Evolutionary conservation across 495 filamentous ascomycete genomes (phyloP), one percentile per base, ranked within the genome.

Genomic region (Penicillium waksmanii): DNA sequence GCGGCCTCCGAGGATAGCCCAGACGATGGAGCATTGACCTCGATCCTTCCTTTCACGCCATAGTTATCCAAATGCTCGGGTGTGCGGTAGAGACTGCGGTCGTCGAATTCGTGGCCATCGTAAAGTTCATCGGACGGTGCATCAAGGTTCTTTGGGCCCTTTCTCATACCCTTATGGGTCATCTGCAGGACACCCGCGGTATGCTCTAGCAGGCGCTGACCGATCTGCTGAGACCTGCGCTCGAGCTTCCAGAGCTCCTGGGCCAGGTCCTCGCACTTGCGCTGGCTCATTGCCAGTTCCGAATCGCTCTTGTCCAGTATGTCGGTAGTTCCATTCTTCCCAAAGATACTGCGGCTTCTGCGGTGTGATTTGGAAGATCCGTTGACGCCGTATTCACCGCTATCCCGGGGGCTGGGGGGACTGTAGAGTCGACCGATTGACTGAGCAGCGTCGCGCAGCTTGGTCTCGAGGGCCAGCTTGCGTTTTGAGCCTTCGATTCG

Each of bases 181-280:
- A 95, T 82, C 66, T 96, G 91, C 62, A 97, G 73, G 31, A 98
- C 89, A 36, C 89, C 95, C 31, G 95, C 92, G 1, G 92, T 97
- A 71, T 98, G 95, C 67, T 93, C 85, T n/a, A 97, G 72, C 55
- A 97, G 72, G 44, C 85, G 80, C 58, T 77, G 84, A 53, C 94
- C 87, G 15, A 91, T 83, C 44, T 87, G 84, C 66, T 91, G 85
- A 34, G 84, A 74, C 51, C 89, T 80, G 58, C 87, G 86, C 68
- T 96, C 90, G 54, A 96, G 73, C 42, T 79, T 77, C 82, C 87
- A 92, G 31, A 98, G 73, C 62, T 97, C 90, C 44, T 86, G 77
- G 8, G 92, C 85, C 51, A 98, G 73, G 42, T 96, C 89, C 63
- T 96, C 93, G 57, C 92, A 96, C 70, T 91, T 95, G 56, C 83